Evolutionary conservation across 2,329 filamentous ascomycete species (phyloP), one percentile per base, ranked within the genome.

Genomic region (Polytolypa hystricis): DNA sequence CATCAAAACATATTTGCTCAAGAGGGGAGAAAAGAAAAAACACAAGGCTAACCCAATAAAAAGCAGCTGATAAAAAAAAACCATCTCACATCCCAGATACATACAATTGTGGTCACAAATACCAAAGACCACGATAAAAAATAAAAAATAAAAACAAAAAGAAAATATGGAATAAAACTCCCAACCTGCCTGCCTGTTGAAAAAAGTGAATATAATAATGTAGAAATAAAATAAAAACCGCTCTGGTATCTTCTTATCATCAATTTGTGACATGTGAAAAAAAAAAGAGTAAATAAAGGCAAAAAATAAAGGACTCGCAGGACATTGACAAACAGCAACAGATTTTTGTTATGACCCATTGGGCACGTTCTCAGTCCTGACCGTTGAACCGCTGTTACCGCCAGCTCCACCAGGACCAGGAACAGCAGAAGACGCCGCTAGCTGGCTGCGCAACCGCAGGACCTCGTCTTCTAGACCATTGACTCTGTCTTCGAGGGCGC

Each of bases 401-500:
- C 28, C 20, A 18, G 14, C 20, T 19, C 12, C 23, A 25, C 19
- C 8, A 10, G 21, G 23, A 11, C 20, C 20, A n/a, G n/a, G n/a
- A n/a, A n/a, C n/a, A n/a, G n/a, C n/a, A n/a, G n/a, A n/a, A 21
- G 19, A 10, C 7, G 23, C 37, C 11, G 42, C 44, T 14, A 55
- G 32, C 40, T 55, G 55, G 10, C 46, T 44, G 31, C 52, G 51
- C 30, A 59, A 40, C 11, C 45, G 37, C 20, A 42, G 44, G 12
- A 59, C 49, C 35, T 59, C 56, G 4, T 52, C 50, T 38, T 57
- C 54, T 37, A 60, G 46, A 5, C 43, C 45, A 38, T 55, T 53
- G 12, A 60, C 42, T 35, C 52, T 42, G 18, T 50, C 44, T 30
- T 58, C 55, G n/a, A 60, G 41, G 28, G 42, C 50, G 28, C 48